Evolutionary conservation across 371 early-diverging fungal genomes (phyloP).

Genomic region (Mucor sp.): DNA sequence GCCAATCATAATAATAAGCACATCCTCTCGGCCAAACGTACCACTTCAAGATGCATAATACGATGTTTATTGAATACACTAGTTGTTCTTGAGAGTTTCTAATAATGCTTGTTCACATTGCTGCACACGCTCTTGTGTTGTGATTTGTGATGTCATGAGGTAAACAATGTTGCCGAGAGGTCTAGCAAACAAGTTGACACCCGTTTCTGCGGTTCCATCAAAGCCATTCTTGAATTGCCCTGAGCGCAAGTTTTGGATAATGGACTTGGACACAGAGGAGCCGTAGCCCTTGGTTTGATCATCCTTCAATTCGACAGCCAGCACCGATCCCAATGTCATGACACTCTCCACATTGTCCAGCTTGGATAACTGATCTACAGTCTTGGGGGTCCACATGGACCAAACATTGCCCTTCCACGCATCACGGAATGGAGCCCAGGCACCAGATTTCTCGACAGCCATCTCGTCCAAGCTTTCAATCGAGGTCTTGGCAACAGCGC

Average conservation of each 20-base stretch:
- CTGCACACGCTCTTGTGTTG: slow-evolving; percentile 50
- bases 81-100: slow-evolving; percentile 19
- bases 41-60: too few relatives aligned
- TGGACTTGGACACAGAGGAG: slow-evolving; percentile 50
- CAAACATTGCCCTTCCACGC: slow-evolving; percentile 50
- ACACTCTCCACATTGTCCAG: slow-evolving; percentile 69
- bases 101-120: slow-evolving; percentile 57
- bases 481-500: slow-evolving; percentile 68
- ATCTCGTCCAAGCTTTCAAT: slow-evolving; percentile 57
- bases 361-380: slow-evolving; percentile 55
- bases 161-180: slow-evolving; percentile 83
- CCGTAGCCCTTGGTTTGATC: slow-evolving; percentile 61
- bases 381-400: slow-evolving; percentile 61
- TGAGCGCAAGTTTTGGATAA: slow-evolving; percentile 50
- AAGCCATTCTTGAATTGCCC: slow-evolving; percentile 35
- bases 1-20: too few relatives aligned
- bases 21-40: too few relatives aligned
- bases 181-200: slow-evolving; percentile 61
- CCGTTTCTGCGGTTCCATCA: slow-evolving; percentile 30
- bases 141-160: slow-evolving; percentile 71
- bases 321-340: slow-evolving; percentile 71
- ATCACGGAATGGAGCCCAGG: slow-evolving; percentile 38
- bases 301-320: slow-evolving; percentile 70
- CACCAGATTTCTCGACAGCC: slow-evolving; percentile 25
- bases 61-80: background rate